phyloP scores from a whole-genome alignment of 2,329 filamentous ascomycete species.

The Stagonosporopsis rhizophila region DNA sequence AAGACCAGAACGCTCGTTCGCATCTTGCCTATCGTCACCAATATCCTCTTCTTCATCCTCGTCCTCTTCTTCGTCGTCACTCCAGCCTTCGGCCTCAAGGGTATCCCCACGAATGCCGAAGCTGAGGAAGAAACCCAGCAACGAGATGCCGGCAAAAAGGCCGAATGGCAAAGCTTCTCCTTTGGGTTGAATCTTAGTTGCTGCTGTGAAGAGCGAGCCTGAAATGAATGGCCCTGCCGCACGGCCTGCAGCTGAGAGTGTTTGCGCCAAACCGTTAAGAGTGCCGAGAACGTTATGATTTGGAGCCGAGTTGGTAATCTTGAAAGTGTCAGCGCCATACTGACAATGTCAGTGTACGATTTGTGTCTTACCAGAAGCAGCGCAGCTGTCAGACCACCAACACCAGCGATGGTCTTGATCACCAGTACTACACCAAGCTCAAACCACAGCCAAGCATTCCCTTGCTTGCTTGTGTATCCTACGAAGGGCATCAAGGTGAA shows the following conservation, averaged over 20 bases:
- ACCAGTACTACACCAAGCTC: constrained; percentile 84
- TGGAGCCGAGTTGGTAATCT: constrained; percentile 94
- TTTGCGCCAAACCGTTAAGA: constrained; percentile 92
- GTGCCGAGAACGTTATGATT: constrained; percentile 86
- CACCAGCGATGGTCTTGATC: constrained; percentile 87
- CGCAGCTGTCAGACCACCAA: constrained; percentile 88
- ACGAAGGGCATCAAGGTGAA: constrained; percentile 92
- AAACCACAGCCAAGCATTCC: constrained; percentile 74
- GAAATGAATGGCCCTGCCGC: constrained; percentile 89
- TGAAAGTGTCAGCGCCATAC: constrained; percentile 18
- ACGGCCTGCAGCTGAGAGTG: constrained; percentile 86
- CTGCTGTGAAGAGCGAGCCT: constrained; percentile 82
- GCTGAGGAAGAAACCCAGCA: constrained; percentile 80
- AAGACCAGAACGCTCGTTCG: constrained; percentile 41
- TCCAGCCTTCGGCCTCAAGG: constrained; percentile 66
- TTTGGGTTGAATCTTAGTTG: constrained; percentile 74
- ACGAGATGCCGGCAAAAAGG: constrained; percentile 81
- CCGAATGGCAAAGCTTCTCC: constrained; percentile 88
- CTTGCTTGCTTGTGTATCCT: constrained; percentile 70
- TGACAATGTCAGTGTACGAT: not conserved
- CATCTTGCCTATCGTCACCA: constrained; percentile 20
- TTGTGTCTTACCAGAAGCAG: constrained; percentile 74
- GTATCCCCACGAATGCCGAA: constrained; percentile 74
- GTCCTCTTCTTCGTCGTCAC: constrained; percentile 45
- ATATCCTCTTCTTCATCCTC: constrained; percentile 38